phyloP scores from a whole-genome alignment of 495 filamentous ascomycete species.

The Filosporella fistucella region DNA sequence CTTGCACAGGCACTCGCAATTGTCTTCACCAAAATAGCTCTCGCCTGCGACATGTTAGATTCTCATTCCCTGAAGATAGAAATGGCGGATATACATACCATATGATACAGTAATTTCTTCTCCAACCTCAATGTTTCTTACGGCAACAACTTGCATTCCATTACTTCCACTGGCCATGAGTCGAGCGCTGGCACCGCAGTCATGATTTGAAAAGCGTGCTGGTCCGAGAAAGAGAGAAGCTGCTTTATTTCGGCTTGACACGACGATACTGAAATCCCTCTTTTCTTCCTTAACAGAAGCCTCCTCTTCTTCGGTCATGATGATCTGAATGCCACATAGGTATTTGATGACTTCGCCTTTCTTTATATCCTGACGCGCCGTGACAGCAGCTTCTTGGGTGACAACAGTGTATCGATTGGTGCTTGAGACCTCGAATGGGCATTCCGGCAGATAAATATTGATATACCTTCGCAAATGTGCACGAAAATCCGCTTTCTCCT shows the following conservation, averaged over 20 bases:
- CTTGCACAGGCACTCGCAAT: conserved; percentile 89
- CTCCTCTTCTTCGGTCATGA: conserved; percentile 88
- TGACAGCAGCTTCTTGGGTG: conserved; percentile 80
- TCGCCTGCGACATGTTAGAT: conserved; percentile 35
- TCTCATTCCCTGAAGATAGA: not conserved
- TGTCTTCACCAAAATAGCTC: conserved; percentile 92
- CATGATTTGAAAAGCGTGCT: conserved; percentile 94
- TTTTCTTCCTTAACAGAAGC: conserved; percentile 68
- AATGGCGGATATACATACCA: conserved; percentile 35
- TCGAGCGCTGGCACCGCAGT: conserved; percentile 88
- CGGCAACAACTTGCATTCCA: conserved; percentile 82
- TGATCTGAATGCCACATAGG: conserved; percentile 80
- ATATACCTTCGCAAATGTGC: conserved; percentile 87
- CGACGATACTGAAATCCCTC: conserved; percentile 94
- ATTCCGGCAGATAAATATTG: conserved; percentile 87
- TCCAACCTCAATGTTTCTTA: conserved; percentile 73
- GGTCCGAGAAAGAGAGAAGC: conserved; percentile 90
- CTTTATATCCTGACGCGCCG: conserved; percentile 72
- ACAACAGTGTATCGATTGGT: conserved; percentile 95
- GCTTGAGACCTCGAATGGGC: conserved; percentile 87
- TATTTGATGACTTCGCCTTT: conserved; percentile 87
- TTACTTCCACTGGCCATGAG: conserved; percentile 76
- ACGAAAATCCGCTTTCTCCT: conserved; percentile 84
- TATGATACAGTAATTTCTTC: conserved; percentile 97
- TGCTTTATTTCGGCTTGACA: conserved; percentile 83